Conservation (phyloP, 805 yeast species). For the Dipodascus geniculatus region DNA sequence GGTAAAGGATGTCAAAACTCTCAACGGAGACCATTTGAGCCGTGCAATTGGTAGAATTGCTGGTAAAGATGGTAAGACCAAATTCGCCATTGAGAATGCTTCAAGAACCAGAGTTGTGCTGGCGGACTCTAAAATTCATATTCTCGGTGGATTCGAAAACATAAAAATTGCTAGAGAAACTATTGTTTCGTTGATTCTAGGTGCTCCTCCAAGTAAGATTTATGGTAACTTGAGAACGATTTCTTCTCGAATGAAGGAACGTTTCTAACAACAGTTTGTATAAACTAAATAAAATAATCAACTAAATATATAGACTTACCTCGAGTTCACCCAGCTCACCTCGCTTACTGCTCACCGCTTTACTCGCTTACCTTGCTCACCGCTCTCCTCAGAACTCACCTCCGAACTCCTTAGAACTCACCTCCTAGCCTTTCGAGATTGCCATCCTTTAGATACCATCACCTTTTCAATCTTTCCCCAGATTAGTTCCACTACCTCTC, state of each 20-base stretch:
- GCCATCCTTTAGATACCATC: conserved; percentile 55
- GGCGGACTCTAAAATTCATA: conserved; percentile 94
- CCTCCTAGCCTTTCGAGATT: conserved; percentile 3
- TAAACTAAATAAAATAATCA: too few relatives aligned
- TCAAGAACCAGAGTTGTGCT: conserved; percentile 95
- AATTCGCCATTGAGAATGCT: conserved; percentile 96
- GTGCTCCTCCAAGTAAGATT: conserved; percentile 97
- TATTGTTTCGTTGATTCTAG: conserved; percentile 86
- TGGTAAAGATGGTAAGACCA: conserved; percentile 98
- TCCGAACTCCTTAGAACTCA: too few relatives aligned
- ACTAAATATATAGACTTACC: too few relatives aligned
- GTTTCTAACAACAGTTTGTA: conserved; percentile 41
- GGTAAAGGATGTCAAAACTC: conserved; percentile 90
- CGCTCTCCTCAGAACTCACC: not conserved
- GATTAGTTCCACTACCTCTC: conserved; percentile 71
- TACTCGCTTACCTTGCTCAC: too few relatives aligned
- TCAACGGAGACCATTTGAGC: conserved; percentile 90
- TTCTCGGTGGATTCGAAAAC: conserved; percentile 92
- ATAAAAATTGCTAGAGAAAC: conserved; percentile 98
- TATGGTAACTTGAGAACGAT: conserved; percentile 95
- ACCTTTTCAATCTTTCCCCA: conserved; percentile 78
- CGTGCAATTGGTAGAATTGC: conserved; percentile 99
- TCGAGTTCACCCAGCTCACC: too few relatives aligned
- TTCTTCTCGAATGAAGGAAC: conserved; percentile 93
- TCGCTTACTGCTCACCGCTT: too few relatives aligned